Base-by-base conservation (phyloP, 148 eudicot species). In the Nyssa sinensis region DNA sequence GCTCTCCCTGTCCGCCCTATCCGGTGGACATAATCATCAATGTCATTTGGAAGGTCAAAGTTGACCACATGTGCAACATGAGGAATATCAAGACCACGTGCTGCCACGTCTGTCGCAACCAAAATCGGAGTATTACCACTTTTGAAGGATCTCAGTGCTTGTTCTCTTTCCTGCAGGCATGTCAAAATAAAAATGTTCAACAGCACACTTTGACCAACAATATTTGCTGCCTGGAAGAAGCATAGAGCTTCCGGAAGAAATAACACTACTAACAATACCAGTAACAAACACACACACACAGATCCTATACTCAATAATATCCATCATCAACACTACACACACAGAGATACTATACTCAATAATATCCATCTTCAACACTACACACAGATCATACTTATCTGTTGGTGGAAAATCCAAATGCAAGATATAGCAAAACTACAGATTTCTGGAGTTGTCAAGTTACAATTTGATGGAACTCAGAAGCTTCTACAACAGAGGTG, bases 71-170 rank as follows among this genome's bases (percentile, higher is more conserved):
- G 89, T 0, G 87, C 83, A 23, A 86, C 89, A 10, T 86, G 89
- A 0, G 89, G 89, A 34, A 86, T 86, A 74, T 86, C 89, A 7
- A 86, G 89, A 29, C 89, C 89, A 75, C 89, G 89, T 14, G 88
- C 85, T 3, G 88, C 88, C 69, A 85, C 88, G 32, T 85, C 88
- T 33, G 88, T 85, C 2, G 88, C 89, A 47, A 86, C 89, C 69
- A 86, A 73, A 47, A 86, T 86, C 24, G 89, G 89, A 9, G 89
- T 86, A 37, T 76, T 71, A 8, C 89, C 89, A 68, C 78, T 84
- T 80, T 81, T 86, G 64, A 86, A 86, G 41, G 87, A 84, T 70
- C 85, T 79, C 80, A 86, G 60, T 24, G 89, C 89, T 0, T 76
- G 72, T 74, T 86, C 89, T 75, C 89, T 71, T 74, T 86, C 89